phyloP scores from a whole-genome alignment of 2,329 filamentous ascomycete species.

The Calonectria crousiana region DNA sequence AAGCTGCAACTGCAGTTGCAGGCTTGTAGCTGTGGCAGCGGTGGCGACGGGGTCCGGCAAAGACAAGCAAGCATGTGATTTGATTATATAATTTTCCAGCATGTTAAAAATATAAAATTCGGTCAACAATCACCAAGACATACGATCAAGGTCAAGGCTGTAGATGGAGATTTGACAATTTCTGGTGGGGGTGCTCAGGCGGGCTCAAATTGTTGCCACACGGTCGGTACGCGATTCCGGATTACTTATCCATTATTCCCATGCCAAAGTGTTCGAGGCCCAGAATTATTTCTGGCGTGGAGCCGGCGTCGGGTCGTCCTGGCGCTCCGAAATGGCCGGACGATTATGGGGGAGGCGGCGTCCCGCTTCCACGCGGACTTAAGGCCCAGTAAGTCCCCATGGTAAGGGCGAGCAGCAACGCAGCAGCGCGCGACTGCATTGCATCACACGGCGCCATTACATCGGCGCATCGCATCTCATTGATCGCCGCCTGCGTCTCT shows the following conservation, averaged over 20 bases:
- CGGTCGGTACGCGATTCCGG: background rate
- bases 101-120: background rate
- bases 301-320: constrained; percentile 33
- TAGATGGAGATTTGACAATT: background rate
- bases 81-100: background rate
- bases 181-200: background rate
- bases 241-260: constrained; percentile 8
- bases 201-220: background rate
- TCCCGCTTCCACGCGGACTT: constrained; percentile 40
- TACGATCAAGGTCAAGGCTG: background rate
- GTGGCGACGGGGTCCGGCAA: background rate
- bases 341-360: constrained; percentile 10
- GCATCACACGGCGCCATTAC: background rate
- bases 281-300: constrained; percentile 25
- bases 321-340: constrained; percentile 37
- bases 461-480: constrained; percentile 1
- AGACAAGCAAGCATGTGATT: background rate
- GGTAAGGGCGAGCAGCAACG: constrained; percentile 3
- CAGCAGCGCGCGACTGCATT: background rate
- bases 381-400: constrained; percentile 40
- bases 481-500: background rate
- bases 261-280: background rate
- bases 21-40: background rate
- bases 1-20: background rate
- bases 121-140: background rate